Evolutionary conservation across 331 rosid genomes (phyloP), one percentile per base, ranked within the genome.

Genomic region (Pyracantha coccinea): DNA sequence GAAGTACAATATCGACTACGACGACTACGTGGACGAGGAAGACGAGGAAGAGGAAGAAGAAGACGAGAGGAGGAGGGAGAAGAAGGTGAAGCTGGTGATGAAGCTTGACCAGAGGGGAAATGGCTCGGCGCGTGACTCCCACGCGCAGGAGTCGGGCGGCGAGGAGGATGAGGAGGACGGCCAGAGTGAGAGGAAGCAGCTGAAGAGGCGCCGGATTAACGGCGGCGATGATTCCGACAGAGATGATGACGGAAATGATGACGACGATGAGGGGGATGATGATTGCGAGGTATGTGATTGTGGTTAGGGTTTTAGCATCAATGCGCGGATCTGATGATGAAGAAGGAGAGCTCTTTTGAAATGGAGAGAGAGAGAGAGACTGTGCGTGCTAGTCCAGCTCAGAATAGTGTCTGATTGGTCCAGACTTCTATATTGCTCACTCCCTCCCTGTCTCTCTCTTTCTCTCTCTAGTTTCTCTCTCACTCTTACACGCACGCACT

Each of bases 81-180:
- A 88, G 92, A 93, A 93, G 88, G 84, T 93, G 4, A 91, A 91
- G 89, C 89, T 93, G 32, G 88, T 93, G 73, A 88, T 83, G 44
- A 93, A 91, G 91, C 87, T 93, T 19, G 86, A 88, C 71, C 92
- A 81, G 53, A 82, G 78, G 27, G 19, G 66, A 27, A 14, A 27
- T 61, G 66, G 66, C 35, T 61, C 66, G 16, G 27, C 83, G 88
- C 89, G 97, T 89, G 89, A 16, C 0, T 5, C 0, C 0, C 96
- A 92, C 88, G 89, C 92, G 82, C 86, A 28, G 2, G 81, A 64
- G 58, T 75, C 81, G 1, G 74, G 87, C 6, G 77, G 77, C 3
- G 83, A 77, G 3, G 89, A 75, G 45, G 68, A 63, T n/a, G 73
- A 69, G 69, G 85, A 64, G 1, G 87, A 77, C 5, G 74, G 75